Evolutionary conservation across 225 moss, liverwort and hornwort species (phyloP), one percentile per base, ranked within the genome.

Genomic region (Asterella californica): DNA sequence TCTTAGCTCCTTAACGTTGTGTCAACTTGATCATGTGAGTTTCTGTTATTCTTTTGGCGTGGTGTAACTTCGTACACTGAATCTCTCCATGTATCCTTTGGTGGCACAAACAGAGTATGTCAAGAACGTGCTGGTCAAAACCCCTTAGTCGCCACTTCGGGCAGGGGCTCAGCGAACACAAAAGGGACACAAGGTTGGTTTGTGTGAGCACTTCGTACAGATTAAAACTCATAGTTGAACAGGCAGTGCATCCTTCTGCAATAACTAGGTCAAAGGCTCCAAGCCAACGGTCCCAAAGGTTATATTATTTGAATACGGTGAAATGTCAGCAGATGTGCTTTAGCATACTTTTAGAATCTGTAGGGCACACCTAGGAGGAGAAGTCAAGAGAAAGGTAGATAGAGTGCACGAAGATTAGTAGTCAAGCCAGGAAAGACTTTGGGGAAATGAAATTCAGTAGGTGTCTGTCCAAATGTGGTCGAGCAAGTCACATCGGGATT

Each of bases 101-200:
- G 15, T 76, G 34, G 9, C 53, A 25, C 25, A 10, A 76, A 25
- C 75, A 76, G 74, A 29, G 73, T 33, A 74, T 74, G 29, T 74
- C 52, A 52, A 75, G 55, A 75, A 55, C 75, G 36, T 37, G 55
- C 36, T 59, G 36, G 33, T 57, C 55, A 57, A 21, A 24, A 74
- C 52, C 57, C 12, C 59, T 38, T 10, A 30, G 37, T 30, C 52
- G 17, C 74, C 57, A 55, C 14, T 34, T 57, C 24, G 53, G 6
- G 57, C 19, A 36, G 57, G 5, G 59, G 12, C 32, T 37, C 57
- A 25, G 57, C 54, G 33, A 59, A 59, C 36, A 12, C 52, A 67
- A 62, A n/a, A 24, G 67, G 32, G 52, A 52, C 29, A 53, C 15
- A 30, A 32, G 52, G 53, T 49, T 50, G 37, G 68, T 22, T 70